phyloP scores from a whole-genome alignment of 2,329 filamentous ascomycete species.

The Huntiella omanensis region DNA sequence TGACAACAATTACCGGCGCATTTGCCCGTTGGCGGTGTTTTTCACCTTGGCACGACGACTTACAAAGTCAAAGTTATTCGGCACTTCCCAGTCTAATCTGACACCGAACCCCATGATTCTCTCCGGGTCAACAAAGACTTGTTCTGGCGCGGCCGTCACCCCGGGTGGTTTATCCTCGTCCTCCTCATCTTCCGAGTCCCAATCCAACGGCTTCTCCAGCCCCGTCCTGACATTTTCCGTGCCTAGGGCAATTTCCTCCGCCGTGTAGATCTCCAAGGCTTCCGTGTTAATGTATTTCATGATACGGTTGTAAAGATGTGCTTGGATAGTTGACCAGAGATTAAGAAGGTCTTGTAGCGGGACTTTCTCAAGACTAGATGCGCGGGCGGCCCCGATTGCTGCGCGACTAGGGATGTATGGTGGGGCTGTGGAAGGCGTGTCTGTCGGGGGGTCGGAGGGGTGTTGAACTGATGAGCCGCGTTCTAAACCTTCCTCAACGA shows the following conservation, averaged over 20 bases:
- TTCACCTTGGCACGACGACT: slow-evolving; percentile 12
- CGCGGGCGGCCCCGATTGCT: slow-evolving; percentile 7
- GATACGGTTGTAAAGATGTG: slow-evolving; percentile 24
- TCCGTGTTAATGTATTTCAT: slow-evolving; percentile 24
- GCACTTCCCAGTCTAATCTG: slow-evolving; percentile 26
- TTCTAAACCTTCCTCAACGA: slow-evolving; percentile 42
- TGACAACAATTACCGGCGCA: not conserved
- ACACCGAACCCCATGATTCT: slow-evolving; percentile 28
- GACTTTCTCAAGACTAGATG: too few relatives aligned
- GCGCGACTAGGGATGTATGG: slow-evolving; percentile 10
- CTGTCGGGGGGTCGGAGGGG: slow-evolving; percentile 15
- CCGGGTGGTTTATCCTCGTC: slow-evolving; percentile 27
- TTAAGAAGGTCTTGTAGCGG: too few relatives aligned
- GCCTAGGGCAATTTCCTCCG: slow-evolving; percentile 47
- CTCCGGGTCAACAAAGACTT: slow-evolving; percentile 24
- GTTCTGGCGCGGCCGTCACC: slow-evolving; percentile 6
- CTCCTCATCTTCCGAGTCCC: slow-evolving; percentile 35
- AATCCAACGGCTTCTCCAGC: slow-evolving; percentile 34
- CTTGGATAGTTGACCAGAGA: slow-evolving; percentile 28
- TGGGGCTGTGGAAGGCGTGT: slow-evolving; percentile 12
- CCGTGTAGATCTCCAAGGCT: slow-evolving; percentile 46
- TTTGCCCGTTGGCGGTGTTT: not conserved
- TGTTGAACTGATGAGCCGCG: slow-evolving; percentile 1
- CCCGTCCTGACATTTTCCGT: slow-evolving; percentile 56
- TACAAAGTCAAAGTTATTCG: slow-evolving; percentile 26